Evolutionary conservation across 805 yeast species (phyloP).

Genomic region (Hanseniaspora valbyensis): DNA sequence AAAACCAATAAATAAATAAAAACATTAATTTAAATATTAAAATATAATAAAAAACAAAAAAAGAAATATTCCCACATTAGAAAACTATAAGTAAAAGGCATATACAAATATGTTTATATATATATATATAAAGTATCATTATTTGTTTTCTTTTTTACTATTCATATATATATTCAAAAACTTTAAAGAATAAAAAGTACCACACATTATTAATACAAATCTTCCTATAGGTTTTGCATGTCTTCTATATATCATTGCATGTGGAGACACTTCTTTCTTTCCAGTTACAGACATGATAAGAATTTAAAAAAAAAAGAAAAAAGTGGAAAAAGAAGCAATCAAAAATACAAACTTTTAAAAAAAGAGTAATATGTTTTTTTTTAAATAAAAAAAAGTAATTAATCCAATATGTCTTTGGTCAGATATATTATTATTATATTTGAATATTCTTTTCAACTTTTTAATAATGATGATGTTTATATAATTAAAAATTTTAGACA

Average conservation of each 20-base stretch:
- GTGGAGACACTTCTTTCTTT: slow-evolving; percentile 20
- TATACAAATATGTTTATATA: too few species aligned
- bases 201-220: slow-evolving; percentile 35
- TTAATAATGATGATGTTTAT: neutral
- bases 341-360: neutral
- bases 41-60: too few species aligned
- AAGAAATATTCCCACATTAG: too few species aligned
- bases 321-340: neutral
- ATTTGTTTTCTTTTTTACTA: slow-evolving; percentile 11
- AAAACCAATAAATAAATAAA: neutral
- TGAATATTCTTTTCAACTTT: too few species aligned
- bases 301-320: neutral
- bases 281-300: neutral
- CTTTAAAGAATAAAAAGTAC: slow-evolving; percentile 38
- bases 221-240: slow-evolving; percentile 39
- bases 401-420: too few species aligned
- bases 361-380: too few species aligned
- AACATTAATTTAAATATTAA: too few species aligned
- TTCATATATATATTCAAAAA: slow-evolving; percentile 29
- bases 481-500: too few species aligned
- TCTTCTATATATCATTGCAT: slow-evolving; percentile 34
- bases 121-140: neutral
- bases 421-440: too few species aligned
- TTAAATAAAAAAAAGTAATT: too few species aligned
- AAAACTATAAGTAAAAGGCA: too few species aligned